These are phyloP conservation scores for Hemileia vastatrix DNA, from an alignment of 1,284 basidiomycete species.

Conservation along the genomic window DNA sequence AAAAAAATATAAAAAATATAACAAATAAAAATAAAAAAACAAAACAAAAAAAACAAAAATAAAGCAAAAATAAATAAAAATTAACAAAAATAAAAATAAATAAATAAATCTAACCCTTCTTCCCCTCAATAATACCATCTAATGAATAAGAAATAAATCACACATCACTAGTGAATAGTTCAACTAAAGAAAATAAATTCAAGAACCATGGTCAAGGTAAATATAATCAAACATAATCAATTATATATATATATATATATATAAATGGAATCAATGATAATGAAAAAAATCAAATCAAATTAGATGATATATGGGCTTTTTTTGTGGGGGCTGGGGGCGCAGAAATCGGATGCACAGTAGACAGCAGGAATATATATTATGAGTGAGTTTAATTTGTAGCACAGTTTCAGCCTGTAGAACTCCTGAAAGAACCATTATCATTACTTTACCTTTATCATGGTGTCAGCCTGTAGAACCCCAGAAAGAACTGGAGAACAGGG, in stretches of 20 bases:
- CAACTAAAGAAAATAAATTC: not conserved
- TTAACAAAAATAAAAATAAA: not conserved
- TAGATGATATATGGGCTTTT: not conserved
- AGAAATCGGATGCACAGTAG: not conserved
- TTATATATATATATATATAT: not conserved
- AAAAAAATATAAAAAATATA: not conserved
- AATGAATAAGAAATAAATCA: not conserved
- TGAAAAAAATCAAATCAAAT: not conserved
- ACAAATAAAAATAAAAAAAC: not conserved
- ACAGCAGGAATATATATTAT: not conserved
- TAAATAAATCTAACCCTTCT: not conserved
- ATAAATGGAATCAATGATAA: not conserved
- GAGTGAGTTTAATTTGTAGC: no score
- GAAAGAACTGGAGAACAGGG: no score
- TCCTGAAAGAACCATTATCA: no score
- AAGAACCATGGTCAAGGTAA: not conserved
- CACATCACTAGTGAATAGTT: not conserved
- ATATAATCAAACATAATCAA: not conserved
- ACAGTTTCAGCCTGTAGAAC: no score
- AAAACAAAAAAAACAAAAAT: not conserved
- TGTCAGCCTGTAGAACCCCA: no score
- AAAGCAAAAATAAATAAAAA: not conserved
- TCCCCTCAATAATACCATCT: not conserved
- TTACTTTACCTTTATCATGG: no score
- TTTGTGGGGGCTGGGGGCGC: not conserved